phyloP scores from a whole-genome alignment of 2,329 filamentous ascomycete species.

The Xylariaceae sp. region DNA sequence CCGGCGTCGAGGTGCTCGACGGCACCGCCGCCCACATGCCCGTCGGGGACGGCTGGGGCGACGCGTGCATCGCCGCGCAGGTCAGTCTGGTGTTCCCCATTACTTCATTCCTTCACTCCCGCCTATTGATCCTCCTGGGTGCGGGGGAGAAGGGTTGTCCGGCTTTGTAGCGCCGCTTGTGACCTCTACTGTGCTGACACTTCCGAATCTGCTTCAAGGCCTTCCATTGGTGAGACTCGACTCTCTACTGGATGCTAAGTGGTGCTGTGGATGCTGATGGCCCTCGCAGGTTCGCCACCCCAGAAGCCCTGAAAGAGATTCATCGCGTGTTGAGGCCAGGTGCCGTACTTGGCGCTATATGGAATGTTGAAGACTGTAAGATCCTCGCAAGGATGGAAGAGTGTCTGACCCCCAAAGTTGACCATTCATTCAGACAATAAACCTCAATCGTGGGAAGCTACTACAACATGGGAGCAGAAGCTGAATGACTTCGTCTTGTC shows the following conservation, averaged over 20 bases:
- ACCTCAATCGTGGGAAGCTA: constrained; percentile 45
- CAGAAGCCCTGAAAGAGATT: constrained; percentile 57
- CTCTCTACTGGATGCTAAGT: too few relatives aligned
- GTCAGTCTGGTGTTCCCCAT: too few relatives aligned
- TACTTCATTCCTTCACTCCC: too few relatives aligned
- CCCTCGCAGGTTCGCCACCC: constrained; percentile 61
- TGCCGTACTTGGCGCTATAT: constrained; percentile 58
- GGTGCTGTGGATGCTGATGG: too few relatives aligned
- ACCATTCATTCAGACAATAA: constrained; percentile 50
- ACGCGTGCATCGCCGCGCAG: constrained; percentile 61
- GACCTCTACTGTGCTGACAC: neutral
- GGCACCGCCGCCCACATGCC: constrained; percentile 53
- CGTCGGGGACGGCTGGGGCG: constrained; percentile 49
- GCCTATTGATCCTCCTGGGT: too few relatives aligned
- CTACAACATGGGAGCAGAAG: constrained; percentile 52
- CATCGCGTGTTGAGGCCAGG: constrained; percentile 55
- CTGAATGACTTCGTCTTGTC: constrained; percentile 52
- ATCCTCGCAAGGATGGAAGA: neutral
- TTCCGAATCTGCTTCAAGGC: too few relatives aligned
- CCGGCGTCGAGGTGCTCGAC: constrained; percentile 44
- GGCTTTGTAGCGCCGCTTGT: too few relatives aligned
- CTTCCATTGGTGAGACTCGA: constrained; percentile 42
- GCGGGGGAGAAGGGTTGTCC: too few relatives aligned
- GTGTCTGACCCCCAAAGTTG: too few relatives aligned
- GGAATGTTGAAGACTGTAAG: constrained; percentile 67